A percentile compares a stretch with the other conserved stretches of the same genome.
Evolutionary conservation across 306 rosid species (phyloP).

Genomic region (Quercus glauca): DNA sequence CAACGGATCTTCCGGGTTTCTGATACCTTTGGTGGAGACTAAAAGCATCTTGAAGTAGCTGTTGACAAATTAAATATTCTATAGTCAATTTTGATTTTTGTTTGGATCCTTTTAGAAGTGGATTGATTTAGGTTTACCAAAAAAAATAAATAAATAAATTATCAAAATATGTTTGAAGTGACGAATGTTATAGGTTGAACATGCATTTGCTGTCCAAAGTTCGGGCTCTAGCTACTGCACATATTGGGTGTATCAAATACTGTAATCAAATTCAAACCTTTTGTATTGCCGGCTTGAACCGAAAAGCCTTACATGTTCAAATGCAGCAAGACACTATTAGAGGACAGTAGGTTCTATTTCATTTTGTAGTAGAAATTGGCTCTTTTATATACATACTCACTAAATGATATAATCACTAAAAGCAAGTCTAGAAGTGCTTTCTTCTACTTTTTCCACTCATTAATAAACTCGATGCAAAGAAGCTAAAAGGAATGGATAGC

Average conservation of each 20-base stretch:
- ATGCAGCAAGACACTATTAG: not conserved
- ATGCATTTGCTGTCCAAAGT: not conserved
- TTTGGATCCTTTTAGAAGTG: not conserved
- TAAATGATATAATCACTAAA: not conserved
- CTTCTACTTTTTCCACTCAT: not conserved
- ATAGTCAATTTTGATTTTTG: not conserved
- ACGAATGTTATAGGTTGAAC: not conserved
- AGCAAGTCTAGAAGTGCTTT: not conserved
- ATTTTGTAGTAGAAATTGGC: not conserved
- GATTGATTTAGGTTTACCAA: not conserved
- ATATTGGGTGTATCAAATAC: not conserved
- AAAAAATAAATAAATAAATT: not conserved
- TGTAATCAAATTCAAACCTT: not conserved
- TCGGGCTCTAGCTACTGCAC: not conserved
- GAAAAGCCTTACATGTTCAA: not conserved
- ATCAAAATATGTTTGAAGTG: not conserved
- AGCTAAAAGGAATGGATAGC: not conserved
- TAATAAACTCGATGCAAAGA: not conserved
- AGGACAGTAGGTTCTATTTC: not conserved
- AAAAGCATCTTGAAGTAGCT: not conserved
- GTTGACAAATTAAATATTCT: not conserved
- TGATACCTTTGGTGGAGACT: not conserved
- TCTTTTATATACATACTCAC: not conserved
- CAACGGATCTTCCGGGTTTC: not conserved
- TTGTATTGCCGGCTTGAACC: not conserved